phyloP scores from a whole-genome alignment of 1,139 yeast species.

The Geotrichum candidum region DNA sequence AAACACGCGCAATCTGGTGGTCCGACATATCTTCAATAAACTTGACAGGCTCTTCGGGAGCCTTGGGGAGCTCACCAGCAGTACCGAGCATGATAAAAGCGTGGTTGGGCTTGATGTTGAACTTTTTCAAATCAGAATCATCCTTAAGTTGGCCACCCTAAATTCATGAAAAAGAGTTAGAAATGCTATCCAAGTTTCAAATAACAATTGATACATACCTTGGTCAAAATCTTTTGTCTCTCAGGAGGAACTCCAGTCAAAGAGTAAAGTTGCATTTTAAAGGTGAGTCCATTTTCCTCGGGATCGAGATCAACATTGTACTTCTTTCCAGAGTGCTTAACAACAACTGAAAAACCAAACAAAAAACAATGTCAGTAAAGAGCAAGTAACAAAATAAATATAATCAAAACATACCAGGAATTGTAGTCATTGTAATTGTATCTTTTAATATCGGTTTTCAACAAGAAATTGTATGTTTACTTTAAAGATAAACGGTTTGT shows the following conservation, averaged over 20 bases:
- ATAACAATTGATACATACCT: conserved; percentile 29
- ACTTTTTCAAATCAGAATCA: conserved; percentile 46
- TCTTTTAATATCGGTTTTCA: background rate
- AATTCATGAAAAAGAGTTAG: background rate
- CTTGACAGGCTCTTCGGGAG: conserved; percentile 49
- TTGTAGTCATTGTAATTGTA: conserved; percentile 11
- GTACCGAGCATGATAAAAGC: conserved; percentile 89
- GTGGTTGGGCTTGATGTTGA: conserved; percentile 58
- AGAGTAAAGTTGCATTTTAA: conserved; percentile 66
- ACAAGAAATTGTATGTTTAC: background rate
- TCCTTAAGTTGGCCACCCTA: conserved; percentile 76
- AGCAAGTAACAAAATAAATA: background rate
- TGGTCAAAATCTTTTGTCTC: conserved; percentile 83
- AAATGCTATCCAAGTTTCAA: background rate
- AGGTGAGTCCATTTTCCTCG: conserved; percentile 48
- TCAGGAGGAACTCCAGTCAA: conserved; percentile 76
- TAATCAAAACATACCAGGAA: conserved; percentile 15
- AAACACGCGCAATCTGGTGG: conserved; percentile 36
- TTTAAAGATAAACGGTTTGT: background rate
- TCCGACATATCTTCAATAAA: conserved; percentile 67
- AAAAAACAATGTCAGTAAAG: background rate
- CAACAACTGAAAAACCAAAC: conserved; percentile 38
- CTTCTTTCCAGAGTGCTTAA: conserved; percentile 81
- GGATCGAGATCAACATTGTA: conserved; percentile 60
- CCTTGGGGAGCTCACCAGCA: conserved; percentile 63